Base-by-base conservation (phyloP, 169 alveolate species). In the Theileria orientalis region DNA sequence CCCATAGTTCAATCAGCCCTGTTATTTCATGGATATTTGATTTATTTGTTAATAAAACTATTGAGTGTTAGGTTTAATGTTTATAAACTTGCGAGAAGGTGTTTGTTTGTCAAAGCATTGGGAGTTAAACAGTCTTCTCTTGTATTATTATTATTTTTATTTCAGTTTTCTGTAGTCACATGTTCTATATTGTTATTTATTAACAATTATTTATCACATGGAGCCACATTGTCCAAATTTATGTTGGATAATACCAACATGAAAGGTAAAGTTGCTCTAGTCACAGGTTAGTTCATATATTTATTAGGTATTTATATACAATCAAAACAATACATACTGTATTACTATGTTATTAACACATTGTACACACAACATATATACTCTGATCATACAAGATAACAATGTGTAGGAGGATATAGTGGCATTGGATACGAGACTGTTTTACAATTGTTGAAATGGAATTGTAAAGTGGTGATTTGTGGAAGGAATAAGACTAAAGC, bases 401-500 rank as follows among this genome's bases (percentile, higher is more conserved):
- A 21, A n/a, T 21, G 3, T 33, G 14, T 49, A 76, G 88, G 88
- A 1, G 88, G 88, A 0, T 63, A 63, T 23, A 42, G 74, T 21
- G 88, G 88, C 0, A 35, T 80, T 19, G 88, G 88, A 3, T 1
- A 33, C 47, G 83, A 80, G 60, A 66, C 47, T 9, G 76, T 77
- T 3, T 32, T 57, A 19, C 83, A 80, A 27, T 51, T 80, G 14
- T 64, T 80, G 27, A 61, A 21, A 13, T 80, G 83, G 83, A 72
- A 66, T 44, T 80, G 88, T 51, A 80, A 70, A 40, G 88, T 80
- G 19, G 74, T 80, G 8, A 73, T 80, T n/a, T 29, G 23, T 6
- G 83, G 84, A 3, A 32, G 88, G 35, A 69, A 63, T 46, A 80
- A 80, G 32, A 72, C 88, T 0, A 80, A 32, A 61, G 88, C 78